Conservation (phyloP, 2,329 filamentous ascomycete species). For the Berkeleyomyces rouxiae region DNA sequence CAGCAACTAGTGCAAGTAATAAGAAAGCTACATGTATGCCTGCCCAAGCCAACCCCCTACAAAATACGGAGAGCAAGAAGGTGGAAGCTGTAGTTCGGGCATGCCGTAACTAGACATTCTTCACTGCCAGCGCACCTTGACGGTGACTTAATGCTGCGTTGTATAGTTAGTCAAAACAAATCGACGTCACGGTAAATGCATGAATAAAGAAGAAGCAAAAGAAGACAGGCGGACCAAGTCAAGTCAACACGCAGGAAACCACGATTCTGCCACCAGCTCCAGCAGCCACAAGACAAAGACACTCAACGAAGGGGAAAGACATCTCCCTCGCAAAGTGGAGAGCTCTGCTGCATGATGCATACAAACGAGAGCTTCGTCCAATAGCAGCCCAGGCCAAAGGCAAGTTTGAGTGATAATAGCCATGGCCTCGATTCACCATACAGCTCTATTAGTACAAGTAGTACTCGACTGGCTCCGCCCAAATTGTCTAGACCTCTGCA, state of each 20-base stretch:
- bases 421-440: background rate
- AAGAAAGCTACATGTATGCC: background rate
- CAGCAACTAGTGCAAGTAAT: background rate
- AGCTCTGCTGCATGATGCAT: background rate
- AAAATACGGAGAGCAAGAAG: background rate
- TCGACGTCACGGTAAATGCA: background rate
- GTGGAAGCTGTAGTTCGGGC: background rate
- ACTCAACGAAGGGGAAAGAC: background rate
- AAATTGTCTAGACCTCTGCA: background rate
- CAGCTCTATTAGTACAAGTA: too few relatives aligned
- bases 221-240: background rate
- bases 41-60: background rate
- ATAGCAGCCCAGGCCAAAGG: background rate
- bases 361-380: background rate
- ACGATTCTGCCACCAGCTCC: background rate
- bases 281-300: background rate
- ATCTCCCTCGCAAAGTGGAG: background rate
- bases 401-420: background rate
- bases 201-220: background rate
- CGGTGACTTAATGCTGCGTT: background rate
- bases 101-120: background rate
- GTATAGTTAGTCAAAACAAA: background rate
- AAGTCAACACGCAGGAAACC: background rate
- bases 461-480: background rate
- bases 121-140: background rate